Evolutionary conservation across 768 basidiomycete species (phyloP).

Genomic region (Imleria badia): DNA sequence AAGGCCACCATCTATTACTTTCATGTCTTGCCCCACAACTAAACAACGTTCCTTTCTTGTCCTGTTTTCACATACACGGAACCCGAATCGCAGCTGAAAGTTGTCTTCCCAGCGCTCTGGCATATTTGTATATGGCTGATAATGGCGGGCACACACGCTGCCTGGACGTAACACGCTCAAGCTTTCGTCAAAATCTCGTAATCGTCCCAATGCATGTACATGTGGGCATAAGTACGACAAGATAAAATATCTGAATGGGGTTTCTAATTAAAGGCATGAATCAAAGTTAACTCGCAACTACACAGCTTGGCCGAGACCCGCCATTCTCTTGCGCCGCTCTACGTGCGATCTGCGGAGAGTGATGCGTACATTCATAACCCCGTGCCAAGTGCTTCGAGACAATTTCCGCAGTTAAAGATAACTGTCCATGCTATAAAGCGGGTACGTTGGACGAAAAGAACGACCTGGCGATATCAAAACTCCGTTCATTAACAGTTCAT

Average conservation of each 20-base stretch:
- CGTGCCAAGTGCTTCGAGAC: constrained; percentile 12
- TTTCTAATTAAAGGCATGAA: constrained; percentile 18
- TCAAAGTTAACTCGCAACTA: constrained; percentile 23
- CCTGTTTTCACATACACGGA: constrained; percentile 9
- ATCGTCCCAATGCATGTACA: constrained; percentile 1
- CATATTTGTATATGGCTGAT: constrained; percentile 2
- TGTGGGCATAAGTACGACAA: constrained; percentile 7
- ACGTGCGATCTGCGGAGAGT: constrained; percentile 12
- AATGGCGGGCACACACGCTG: constrained; percentile 4
- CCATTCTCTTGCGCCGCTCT: constrained; percentile 10
- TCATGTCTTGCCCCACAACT: not conserved
- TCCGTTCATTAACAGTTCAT: constrained; percentile 30
- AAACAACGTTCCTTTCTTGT: constrained; percentile 3
- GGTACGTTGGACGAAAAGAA: not conserved
- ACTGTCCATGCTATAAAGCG: constrained; percentile 1
- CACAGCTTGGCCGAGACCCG: constrained; percentile 14
- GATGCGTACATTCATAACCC: constrained; percentile 12
- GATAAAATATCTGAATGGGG: constrained; percentile 7
- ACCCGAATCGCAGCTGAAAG: not conserved
- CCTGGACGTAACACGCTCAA: constrained; percentile 16
- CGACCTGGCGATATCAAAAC: constrained; percentile 9
- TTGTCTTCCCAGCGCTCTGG: constrained; percentile 8
- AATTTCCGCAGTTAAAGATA: constrained; percentile 27
- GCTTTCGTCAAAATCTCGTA: constrained; percentile 17
- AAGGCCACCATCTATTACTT: constrained; percentile 6